A percentile compares a stretch with the other conserved stretches of the same genome.
phyloP scores from a whole-genome alignment of 257 asterid species.

The Primulina tabacum region DNA sequence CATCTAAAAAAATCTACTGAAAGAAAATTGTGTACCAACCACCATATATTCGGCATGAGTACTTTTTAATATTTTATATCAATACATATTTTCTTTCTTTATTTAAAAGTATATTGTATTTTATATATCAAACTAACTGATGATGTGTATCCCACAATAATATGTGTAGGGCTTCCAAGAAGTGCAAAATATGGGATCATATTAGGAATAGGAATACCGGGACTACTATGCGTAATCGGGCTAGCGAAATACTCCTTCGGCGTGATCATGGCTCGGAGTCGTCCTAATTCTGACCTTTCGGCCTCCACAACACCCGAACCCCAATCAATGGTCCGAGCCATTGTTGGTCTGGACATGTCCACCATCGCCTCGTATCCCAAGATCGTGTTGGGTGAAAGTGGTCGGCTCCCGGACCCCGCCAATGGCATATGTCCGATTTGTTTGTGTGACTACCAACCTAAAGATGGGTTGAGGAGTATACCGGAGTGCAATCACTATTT shows the following conservation, averaged over 20 bases:
- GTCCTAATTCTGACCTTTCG: constrained; percentile 30
- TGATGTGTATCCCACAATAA: neutral
- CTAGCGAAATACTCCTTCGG: constrained; percentile 42
- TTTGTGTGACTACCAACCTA: constrained; percentile 61
- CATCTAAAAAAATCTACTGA: too few relatives aligned
- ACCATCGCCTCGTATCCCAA: constrained; percentile 75
- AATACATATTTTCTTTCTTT: too few relatives aligned
- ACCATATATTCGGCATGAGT: too few relatives aligned
- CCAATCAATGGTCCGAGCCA: constrained; percentile 16
- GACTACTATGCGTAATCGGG: constrained; percentile 53
- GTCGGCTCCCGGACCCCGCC: constrained; percentile 52
- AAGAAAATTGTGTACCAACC: too few relatives aligned
- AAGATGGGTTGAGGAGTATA: constrained; percentile 60
- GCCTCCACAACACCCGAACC: constrained; percentile 25
- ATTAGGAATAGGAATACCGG: constrained; percentile 72
- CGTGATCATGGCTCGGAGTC: constrained; percentile 32
- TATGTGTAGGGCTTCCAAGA: constrained; percentile 55
- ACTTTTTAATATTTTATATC: too few relatives aligned
- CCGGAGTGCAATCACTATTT: constrained; percentile 83
- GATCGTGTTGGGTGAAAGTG: constrained; percentile 65
- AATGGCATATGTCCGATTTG: constrained; percentile 73
- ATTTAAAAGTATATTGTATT: too few relatives aligned
- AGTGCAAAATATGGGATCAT: constrained; percentile 75
- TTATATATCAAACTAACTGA: too few relatives aligned
- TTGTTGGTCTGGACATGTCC: constrained; percentile 52